These are phyloP conservation scores for Chondrus crispus DNA, from an alignment of 23 red algal genomes.

Conservation along the genomic window DNA sequence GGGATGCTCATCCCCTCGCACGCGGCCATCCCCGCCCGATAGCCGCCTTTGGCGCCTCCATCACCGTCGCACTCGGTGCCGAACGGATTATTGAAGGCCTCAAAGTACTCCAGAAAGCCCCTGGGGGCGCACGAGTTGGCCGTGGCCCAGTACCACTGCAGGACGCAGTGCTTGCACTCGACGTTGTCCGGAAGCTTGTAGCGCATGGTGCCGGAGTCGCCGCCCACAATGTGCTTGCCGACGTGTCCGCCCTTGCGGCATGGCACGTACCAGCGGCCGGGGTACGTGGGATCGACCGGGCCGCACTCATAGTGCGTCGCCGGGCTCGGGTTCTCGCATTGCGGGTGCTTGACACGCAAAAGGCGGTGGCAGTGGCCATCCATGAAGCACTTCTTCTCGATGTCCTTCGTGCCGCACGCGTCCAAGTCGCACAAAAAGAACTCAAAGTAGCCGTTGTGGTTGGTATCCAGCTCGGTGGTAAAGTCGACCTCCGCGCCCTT, in stretches of 20 bases:
- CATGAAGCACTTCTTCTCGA: conserved; percentile 3
- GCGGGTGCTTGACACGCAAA: neutral
- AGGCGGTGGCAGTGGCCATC: conserved; percentile 34
- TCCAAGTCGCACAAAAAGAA: conserved; percentile 65
- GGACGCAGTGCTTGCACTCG: conserved; percentile 42
- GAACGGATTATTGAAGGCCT: conserved; percentile 26
- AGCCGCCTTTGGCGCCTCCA: conserved; percentile 3
- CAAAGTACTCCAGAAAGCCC: conserved; percentile 44
- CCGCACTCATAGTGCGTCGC: conserved; percentile 39
- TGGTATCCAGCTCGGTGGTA: conserved; percentile 42
- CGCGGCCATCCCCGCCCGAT: conserved; percentile 11
- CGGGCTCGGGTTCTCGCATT: conserved; percentile 3
- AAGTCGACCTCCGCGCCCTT: conserved; percentile 38
- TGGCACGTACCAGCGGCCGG: conserved; percentile 54
- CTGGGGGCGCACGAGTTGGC: conserved; percentile 60
- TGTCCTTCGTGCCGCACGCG: conserved; percentile 14
- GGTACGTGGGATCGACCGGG: conserved; percentile 47
- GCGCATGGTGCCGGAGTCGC: conserved; percentile 34
- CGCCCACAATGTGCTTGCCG: conserved; percentile 45
- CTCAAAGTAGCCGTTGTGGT: conserved; percentile 71
- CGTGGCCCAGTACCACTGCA: conserved; percentile 68
- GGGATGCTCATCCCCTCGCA: conserved; percentile 2
- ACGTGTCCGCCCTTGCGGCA: conserved; percentile 39
- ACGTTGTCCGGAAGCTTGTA: conserved; percentile 38
- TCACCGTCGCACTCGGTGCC: conserved; percentile 30